phyloP scores from a whole-genome alignment of 768 basidiomycete species.

The Mycena amicta region DNA sequence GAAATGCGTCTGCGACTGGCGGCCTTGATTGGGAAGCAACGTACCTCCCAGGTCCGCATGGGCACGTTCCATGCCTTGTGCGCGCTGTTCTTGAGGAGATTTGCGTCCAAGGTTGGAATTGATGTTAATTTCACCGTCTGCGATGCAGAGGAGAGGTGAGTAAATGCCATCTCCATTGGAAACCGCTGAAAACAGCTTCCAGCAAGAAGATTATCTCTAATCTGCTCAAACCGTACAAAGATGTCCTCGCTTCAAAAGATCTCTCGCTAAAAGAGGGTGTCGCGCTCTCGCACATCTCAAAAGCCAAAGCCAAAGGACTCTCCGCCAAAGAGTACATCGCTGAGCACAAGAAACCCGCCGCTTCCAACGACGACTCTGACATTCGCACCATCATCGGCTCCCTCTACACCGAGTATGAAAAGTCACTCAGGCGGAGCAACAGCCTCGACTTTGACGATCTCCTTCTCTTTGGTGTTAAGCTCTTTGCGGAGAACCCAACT shows the following conservation, averaged over 20 bases:
- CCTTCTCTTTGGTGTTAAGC: conserved; percentile 67
- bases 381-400: conserved; percentile 48
- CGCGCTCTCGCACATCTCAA: conserved; percentile 68
- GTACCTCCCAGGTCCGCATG: conserved; percentile 57
- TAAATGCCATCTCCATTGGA: background rate
- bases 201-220: conserved; percentile 71
- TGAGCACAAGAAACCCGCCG: no score
- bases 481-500: conserved; percentile 54
- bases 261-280: conserved; percentile 57
- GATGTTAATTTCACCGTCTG: conserved; percentile 80
- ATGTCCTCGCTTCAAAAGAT: conserved; percentile 46
- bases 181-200: conserved; percentile 3
- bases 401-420: conserved; percentile 72
- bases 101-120: conserved; percentile 59
- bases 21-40: conserved; percentile 64
- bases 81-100: conserved; percentile 68
- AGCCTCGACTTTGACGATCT: conserved; percentile 89
- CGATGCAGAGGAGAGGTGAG: conserved; percentile 78
- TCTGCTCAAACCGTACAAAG: conserved; percentile 59
- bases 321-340: conserved; percentile 49
- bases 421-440: conserved; percentile 58
- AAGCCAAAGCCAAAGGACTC: conserved; percentile 70
- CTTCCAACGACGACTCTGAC: conserved; percentile 22
- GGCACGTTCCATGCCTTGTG: conserved; percentile 84
- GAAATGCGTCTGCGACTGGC: conserved; percentile 79